phyloP scores from a whole-genome alignment of 2,329 filamentous ascomycete species.

The Colletotrichum lini region DNA sequence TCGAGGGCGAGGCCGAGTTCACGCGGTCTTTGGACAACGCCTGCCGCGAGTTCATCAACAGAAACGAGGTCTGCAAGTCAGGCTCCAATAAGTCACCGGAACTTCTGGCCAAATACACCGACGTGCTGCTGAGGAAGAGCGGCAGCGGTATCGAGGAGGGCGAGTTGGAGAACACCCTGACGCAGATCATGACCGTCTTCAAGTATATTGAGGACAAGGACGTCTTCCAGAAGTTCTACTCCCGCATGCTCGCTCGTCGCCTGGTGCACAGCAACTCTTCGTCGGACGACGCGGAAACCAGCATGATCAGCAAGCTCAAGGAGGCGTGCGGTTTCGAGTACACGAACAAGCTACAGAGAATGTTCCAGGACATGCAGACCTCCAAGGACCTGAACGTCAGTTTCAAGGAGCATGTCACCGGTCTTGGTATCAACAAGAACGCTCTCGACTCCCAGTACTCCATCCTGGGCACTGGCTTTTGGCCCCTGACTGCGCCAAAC shows the following conservation, averaged over 20 bases:
- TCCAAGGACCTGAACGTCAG: constrained; percentile 95
- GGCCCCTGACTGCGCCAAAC: constrained; percentile 89
- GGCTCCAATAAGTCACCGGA: constrained; percentile 96
- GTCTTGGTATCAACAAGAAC: constrained; percentile 77
- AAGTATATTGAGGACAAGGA: constrained; percentile 99
- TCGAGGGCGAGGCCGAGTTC: constrained; percentile 96
- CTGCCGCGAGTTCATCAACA: constrained; percentile 97
- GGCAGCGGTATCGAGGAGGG: constrained; percentile 93
- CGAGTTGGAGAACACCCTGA: constrained; percentile 89
- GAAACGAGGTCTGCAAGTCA: constrained; percentile 95
- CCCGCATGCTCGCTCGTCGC: constrained; percentile 93
- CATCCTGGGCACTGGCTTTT: constrained; percentile 96
- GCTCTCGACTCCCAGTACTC: constrained; percentile 90
- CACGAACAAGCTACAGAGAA: constrained; percentile 98
- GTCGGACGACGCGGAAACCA: constrained; percentile 96
- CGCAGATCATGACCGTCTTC: constrained; percentile 99
- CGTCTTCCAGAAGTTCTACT: constrained; percentile 99
- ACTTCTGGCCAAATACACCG: constrained; percentile 94
- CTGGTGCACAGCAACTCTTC: constrained; percentile 96
- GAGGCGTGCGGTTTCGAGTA: constrained; percentile 99
- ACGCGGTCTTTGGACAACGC: constrained; percentile 96
- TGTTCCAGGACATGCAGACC: constrained; percentile 99
- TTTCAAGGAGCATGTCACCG: constrained; percentile 83
- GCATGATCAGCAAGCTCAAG: constrained; percentile 99
- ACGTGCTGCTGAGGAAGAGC: constrained; percentile 92